Percentiles rank a stretch among this genome's conserved stretches.
Evolutionary conservation across 169 alveolate species (phyloP).

Genomic region (Plasmodium falciparum): DNA sequence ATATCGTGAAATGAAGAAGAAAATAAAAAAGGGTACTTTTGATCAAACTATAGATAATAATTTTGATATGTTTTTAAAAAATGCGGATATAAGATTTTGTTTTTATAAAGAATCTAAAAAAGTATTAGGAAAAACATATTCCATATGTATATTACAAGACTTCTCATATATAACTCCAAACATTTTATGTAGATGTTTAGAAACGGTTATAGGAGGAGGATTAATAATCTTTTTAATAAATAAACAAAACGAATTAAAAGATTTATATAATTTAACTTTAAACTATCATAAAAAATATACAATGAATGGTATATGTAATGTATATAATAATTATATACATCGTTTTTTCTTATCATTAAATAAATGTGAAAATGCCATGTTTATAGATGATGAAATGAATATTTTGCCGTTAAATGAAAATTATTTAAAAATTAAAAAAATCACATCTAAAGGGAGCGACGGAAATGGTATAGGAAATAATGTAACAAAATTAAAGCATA

Average conservation of each 20-base stretch:
- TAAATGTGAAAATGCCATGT: conserved; percentile 92
- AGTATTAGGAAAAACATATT: conserved; percentile 96
- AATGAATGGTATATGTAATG: conserved; percentile 88
- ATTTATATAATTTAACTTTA: conserved; percentile 93
- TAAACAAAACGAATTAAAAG: conserved; percentile 90
- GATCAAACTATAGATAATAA: conserved; percentile 97
- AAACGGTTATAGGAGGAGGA: conserved; percentile 99
- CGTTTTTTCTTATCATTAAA: conserved; percentile 92
- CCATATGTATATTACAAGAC: conserved; percentile 98
- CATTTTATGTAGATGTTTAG: conserved; percentile 99
- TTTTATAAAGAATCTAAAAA: conserved; percentile 97
- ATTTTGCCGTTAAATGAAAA: conserved; percentile 94
- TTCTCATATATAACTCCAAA: conserved; percentile 99
- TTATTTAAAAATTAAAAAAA: conserved; percentile 42
- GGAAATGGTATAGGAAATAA: too few relatives aligned
- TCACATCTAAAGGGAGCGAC: not conserved
- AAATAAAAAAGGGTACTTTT: conserved; percentile 93
- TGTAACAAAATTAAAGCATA: too few relatives aligned
- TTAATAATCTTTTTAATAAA: conserved; percentile 92
- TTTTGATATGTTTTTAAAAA: conserved; percentile 95
- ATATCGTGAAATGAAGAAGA: conserved; percentile 94
- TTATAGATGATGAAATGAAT: conserved; percentile 99
- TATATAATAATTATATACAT: conserved; percentile 96
- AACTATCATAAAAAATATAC: conserved; percentile 96
- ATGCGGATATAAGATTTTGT: conserved; percentile 97